Evolutionary conservation across 495 filamentous ascomycete genomes (phyloP), one percentile per base, ranked within the genome.

Genomic region (Annulohypoxylon nitens): DNA sequence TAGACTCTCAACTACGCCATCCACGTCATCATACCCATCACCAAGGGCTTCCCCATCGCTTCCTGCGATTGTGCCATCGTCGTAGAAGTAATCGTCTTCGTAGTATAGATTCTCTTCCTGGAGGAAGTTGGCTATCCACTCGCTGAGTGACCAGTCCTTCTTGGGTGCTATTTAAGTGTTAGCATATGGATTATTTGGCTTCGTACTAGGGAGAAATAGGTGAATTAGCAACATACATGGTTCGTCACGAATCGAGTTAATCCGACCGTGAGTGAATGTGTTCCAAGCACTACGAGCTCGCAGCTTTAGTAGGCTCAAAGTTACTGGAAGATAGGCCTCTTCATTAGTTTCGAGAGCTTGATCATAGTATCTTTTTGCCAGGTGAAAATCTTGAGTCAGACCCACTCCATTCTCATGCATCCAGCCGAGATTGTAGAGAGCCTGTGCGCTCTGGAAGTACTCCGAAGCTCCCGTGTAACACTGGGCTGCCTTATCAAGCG

Each of bases 341-440:
- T 88, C 85, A 75, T 97, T 99, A 3, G 93, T 96, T 77, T 93
- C 93, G 16, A 97, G 83, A 0, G 96, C 95, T 60, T 93, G 86
- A 77, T 99, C 96, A 77, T 99, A 99, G 81, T 93, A 97, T 25
- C 96, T 85, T 81, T 99, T 99, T 3, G 97, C 96, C 41, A 99
- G 90, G 77, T 98, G 96, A 79, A 96, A 99, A 78, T 99, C 96
- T 77, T 99, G 96, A 39, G 92, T 90, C 2, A 98, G 90, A 10
- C 95, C 94, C 51, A 98, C 85, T 2, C 96, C 96, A 76, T 98
- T 98, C 81, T 99, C 96, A 80, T 99, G 94, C 93, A 99, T 98
- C 96, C 96, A 99, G 12, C 96, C 96, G 11, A 99, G 85, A 73
- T 99, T 98, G 88, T 93, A 99, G 63, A 97, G 90, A 11, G 97